Conservation (phyloP, 495 filamentous ascomycete species). For the Penicillium fimorum region DNA sequence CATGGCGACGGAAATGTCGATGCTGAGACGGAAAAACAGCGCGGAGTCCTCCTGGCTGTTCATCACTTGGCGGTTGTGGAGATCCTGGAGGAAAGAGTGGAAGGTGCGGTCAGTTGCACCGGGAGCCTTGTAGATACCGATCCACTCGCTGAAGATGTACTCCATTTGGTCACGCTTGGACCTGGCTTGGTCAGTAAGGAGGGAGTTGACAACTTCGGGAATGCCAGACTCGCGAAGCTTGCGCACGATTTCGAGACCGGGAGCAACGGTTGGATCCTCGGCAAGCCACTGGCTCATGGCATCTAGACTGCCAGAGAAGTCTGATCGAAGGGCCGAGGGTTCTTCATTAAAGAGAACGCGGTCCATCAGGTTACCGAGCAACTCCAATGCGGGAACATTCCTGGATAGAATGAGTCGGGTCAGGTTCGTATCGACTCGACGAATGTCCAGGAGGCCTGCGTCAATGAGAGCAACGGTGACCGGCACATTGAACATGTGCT, state of each 20-base stretch:
- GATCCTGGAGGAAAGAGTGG: conserved; percentile 77
- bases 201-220: conserved; percentile 48
- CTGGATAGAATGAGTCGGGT: conserved; percentile 67
- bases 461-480: conserved; percentile 77
- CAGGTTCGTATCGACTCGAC: conserved; percentile 74
- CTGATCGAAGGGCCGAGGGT: conserved; percentile 72
- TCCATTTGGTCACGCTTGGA: conserved; percentile 77
- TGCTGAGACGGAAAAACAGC: conserved; percentile 74
- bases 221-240: conserved; percentile 66
- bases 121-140: conserved; percentile 72
- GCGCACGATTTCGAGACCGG: conserved; percentile 65
- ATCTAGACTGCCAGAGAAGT: conserved; percentile 80
- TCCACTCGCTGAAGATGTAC: conserved; percentile 94
- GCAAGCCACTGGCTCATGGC: conserved; percentile 79
- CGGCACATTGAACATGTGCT: conserved; percentile 73
- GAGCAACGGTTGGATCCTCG: conserved; percentile 65
- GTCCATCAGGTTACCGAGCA: conserved; percentile 73
- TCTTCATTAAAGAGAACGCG: conserved; percentile 72
- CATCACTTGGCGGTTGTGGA: conserved; percentile 70
- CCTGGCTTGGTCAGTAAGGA: conserved; percentile 49
- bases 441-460: conserved; percentile 69
- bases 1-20: conserved; percentile 72
- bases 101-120: conserved; percentile 68
- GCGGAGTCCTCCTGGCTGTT: conserved; percentile 68
- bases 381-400: conserved; percentile 66